These are phyloP conservation scores for Beauveria sp. DNA, from an alignment of 2,329 filamentous ascomycete genomes.

Conservation along the genomic window DNA sequence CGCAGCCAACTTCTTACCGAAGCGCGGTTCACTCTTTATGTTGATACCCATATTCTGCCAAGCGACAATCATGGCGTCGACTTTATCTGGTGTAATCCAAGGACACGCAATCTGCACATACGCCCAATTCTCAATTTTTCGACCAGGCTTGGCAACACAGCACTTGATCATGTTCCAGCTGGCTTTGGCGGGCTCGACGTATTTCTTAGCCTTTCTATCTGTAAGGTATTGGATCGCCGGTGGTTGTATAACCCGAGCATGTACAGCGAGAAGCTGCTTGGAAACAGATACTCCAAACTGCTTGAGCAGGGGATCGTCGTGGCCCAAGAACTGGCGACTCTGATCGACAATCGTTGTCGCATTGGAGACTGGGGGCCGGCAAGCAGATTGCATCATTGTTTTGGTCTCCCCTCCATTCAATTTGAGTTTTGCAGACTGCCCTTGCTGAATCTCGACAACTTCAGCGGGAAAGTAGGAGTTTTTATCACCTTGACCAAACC, in stretches of 20 bases:
- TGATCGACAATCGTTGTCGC: slow-evolving; percentile 55
- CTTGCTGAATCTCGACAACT: slow-evolving; percentile 53
- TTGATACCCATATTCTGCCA: slow-evolving; percentile 29
- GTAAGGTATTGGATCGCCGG: slow-evolving; percentile 53
- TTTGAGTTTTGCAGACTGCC: slow-evolving; percentile 55
- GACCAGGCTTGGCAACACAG: slow-evolving; percentile 46
- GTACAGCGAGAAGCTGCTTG: slow-evolving; percentile 60
- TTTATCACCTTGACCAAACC: slow-evolving; percentile 50
- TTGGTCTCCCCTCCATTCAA: slow-evolving; percentile 54
- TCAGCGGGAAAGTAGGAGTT: slow-evolving; percentile 63
- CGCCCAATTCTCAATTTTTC: slow-evolving; percentile 40
- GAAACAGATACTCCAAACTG: slow-evolving; percentile 58
- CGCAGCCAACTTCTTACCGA: slow-evolving; percentile 7
- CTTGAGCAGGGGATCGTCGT: slow-evolving; percentile 40
- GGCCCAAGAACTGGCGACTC: slow-evolving; percentile 49
- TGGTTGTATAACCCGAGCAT: slow-evolving; percentile 57
- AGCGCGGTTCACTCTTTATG: slow-evolving; percentile 22
- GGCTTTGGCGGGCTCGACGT: slow-evolving; percentile 37
- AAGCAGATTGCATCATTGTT: slow-evolving; percentile 66
- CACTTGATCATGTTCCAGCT: slow-evolving; percentile 62
- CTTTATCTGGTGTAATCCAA: slow-evolving; percentile 9
- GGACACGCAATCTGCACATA: slow-evolving; percentile 36
- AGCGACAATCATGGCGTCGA: slow-evolving; percentile 24
- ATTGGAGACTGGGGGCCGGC: slow-evolving; percentile 58
- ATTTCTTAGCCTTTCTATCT: slow-evolving; percentile 5